Evolutionary conservation across 176 grass and related monocot species (phyloP), one percentile per base, ranked within the genome.

Genomic region (Triticum turgidum): DNA sequence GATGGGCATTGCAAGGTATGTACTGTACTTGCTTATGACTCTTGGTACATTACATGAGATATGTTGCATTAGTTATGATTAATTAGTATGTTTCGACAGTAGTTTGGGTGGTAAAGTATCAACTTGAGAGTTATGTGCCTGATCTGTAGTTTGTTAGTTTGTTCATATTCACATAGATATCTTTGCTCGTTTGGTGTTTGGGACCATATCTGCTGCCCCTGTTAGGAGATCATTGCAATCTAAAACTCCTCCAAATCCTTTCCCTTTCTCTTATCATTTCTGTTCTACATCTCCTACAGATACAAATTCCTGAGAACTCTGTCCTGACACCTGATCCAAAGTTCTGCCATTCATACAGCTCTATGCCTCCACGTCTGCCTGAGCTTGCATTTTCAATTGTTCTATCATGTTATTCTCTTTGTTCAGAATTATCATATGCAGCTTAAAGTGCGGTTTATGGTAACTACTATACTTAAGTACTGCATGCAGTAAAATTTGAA

Each of bases 1-100:
- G 97, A 99, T 88, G 97, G 97, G 10, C 97, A 99, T 82, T 99
- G 97, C 92, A 96, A 96, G 97, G 97, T 99, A 92, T 73, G 77
- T 88, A 3, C 24, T 34, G 45, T 78, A 41, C 77, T 82, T 59
- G 30, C 58, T 59, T 52, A 80, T 87, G 32, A 79, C 45, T 68
- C 29, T 65, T 83, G 32, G 44, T 85, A 61, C 24, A 45, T 12
- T 61, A 62, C 51, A 61, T 61, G 76, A 11, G 2, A 11, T 88
- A 11, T 77, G 9, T 71, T 22, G 39, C 22, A 24, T 44, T 65
- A 29, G 30, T 87, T 64, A 69, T 84, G 69, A 30, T 34, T 13
- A 84, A 54, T 12, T 66, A 81, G 5, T 59, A 47, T 54, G 27
- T 63, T 81, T 72, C 4, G 20, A 12, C 78, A 65, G 78, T 83